Evolutionary conservation across 768 basidiomycete genomes (phyloP), one percentile per base, ranked within the genome.

Genomic region (Agaricus subrufescens): DNA sequence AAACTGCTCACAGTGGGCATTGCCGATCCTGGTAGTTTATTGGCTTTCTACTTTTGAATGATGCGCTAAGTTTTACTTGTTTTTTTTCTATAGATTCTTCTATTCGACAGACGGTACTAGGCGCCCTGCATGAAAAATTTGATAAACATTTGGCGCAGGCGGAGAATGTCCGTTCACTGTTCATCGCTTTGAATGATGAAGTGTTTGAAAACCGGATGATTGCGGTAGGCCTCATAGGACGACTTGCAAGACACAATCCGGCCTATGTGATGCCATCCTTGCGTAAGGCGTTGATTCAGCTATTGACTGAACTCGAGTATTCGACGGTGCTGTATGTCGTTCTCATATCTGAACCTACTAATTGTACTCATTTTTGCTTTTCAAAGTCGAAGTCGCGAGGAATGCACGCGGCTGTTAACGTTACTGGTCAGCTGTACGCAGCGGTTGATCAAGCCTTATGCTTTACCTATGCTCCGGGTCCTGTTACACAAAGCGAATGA

Each of bases 251-350:
- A 62, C 91, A 96, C 70, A 99, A 99, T 65, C 97, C 97, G 0
- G 97, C 97, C 14, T 97, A 98, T 74, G 94, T 99, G 19, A 98
- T 99, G 89, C 96, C 97, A 8, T 94, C 93, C 3, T 76, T 99
- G 25, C 83, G 97, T 46, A 98, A 98, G 70, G 87, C 94, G 1
- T 76, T 99, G 57, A 97, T 98, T 54, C 96, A 98, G 67, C 81
- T 99, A 6, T 76, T 99, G 56, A 98, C 97, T 0, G 97, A 98
- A 71, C 74, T 99, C 38, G 95, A 98, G 72, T 98, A 98, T 66
- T 93, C 94, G 3, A 94, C 91, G 2, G 86, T 94, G 50, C 72
- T 75, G 94, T 85, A 54, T 27, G 65, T 63, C 3, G 12, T 12
- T 15, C 49, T 19, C 8, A 1, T 46, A 25, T 52, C 40, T n/a